Evolutionary conservation across 345 rosid species (phyloP).

Genomic region (Corymbia maculata): DNA sequence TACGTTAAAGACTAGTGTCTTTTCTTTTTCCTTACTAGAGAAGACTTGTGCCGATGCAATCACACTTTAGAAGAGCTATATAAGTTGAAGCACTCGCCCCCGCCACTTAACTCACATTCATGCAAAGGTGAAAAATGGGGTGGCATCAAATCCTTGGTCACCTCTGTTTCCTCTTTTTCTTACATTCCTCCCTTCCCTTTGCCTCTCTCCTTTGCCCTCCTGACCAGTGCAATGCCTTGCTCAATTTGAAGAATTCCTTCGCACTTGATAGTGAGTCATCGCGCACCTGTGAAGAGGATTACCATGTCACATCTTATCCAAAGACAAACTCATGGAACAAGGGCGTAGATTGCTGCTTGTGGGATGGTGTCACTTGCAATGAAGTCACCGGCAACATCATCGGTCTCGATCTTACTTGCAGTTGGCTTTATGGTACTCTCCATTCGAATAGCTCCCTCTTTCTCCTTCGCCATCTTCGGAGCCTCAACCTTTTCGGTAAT

Average conservation of each 20-base stretch:
- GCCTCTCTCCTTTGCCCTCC: background rate
- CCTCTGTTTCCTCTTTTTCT: background rate
- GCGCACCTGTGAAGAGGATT: background rate
- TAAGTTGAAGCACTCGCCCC: background rate
- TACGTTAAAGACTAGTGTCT: too few species aligned
- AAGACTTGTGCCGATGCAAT: too few species aligned
- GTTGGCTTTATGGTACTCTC: background rate
- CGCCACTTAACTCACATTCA: background rate
- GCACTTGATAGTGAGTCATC: background rate
- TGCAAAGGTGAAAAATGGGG: background rate
- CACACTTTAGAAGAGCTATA: too few species aligned
- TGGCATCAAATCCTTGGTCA: background rate
- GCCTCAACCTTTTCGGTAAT: background rate
- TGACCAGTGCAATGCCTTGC: background rate
- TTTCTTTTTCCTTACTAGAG: too few species aligned
- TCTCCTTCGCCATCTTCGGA: background rate
- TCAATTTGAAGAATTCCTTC: background rate
- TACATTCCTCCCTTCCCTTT: background rate
- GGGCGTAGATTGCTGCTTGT: background rate
- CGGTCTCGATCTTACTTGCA: background rate
- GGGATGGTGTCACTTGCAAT: background rate
- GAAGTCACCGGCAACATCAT: background rate
- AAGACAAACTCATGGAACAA: background rate
- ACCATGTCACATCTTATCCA: background rate
- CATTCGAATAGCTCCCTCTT: background rate